Conservation (phyloP, 129 eudicot genomes). For the Helianthus tuberosus region DNA sequence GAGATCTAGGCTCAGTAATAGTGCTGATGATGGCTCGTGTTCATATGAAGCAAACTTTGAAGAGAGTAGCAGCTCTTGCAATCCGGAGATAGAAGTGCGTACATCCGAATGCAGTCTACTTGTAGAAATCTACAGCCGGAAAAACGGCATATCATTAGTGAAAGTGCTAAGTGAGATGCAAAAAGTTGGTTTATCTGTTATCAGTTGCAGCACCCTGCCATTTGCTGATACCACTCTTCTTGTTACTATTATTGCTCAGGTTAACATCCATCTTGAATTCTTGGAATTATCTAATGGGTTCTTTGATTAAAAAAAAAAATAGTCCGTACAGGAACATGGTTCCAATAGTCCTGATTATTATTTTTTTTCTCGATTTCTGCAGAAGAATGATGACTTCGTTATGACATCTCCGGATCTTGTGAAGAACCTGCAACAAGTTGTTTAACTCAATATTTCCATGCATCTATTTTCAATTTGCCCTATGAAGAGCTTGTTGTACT, state of each 20-base stretch:
- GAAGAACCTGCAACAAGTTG: conserved; percentile 32
- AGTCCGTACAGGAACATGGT: not conserved
- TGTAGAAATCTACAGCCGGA: conserved; percentile 41
- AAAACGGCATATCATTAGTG: conserved; percentile 25
- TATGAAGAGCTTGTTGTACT: too few species aligned
- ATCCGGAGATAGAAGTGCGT: conserved; percentile 48
- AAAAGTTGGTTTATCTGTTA: conserved; percentile 39
- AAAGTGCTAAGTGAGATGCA: conserved; percentile 43
- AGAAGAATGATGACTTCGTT: conserved; percentile 32
- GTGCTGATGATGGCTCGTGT: conserved; percentile 41
- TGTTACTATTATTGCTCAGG: conserved; percentile 53
- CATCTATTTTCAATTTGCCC: too few species aligned
- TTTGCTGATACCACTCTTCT: conserved; percentile 44
- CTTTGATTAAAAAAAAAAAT: not conserved
- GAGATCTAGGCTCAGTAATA: conserved; percentile 29
- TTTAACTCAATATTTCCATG: not conserved
- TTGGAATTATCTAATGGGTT: not conserved
- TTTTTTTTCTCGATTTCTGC: conserved; percentile 11
- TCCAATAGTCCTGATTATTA: conserved; percentile 15
- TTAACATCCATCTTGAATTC: not conserved
- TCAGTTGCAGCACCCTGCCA: conserved; percentile 55
- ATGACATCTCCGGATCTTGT: conserved; percentile 39
- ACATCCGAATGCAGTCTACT: conserved; percentile 40
- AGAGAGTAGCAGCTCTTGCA: conserved; percentile 16
- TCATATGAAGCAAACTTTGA: conserved; percentile 35